Evolutionary conservation across 1,139 yeast species (phyloP), one percentile per base, ranked within the genome.

Genomic region (Magnusiomyces suaveolens): DNA sequence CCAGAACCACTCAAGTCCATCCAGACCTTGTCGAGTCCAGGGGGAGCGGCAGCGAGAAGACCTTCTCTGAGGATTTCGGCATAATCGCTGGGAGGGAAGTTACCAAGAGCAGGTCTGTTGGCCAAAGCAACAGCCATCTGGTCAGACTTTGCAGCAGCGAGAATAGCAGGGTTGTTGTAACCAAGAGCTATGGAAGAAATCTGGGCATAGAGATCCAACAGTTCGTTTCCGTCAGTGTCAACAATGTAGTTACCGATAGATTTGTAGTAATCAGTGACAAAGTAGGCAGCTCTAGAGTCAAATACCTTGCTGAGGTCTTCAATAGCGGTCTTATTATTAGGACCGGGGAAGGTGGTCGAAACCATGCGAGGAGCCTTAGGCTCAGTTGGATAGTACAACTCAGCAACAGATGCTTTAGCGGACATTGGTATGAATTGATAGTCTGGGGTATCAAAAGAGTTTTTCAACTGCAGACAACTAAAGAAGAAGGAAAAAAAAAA

Each of bases 1-100:
- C 85, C 92, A 36, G 90, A 86, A 57, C 95, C 95, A 23, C 88
- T 80, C 63, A 84, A 74, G 46, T 86, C 90, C 20, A 87, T 80
- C 88, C 90, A 86, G 54, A 74, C 77, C 64, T 78, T 72, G 64
- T 74, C 77, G 69, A 81, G 83, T 57, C 87, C 87, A 66, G 79
- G 79, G 61, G 90, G 90, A 52, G 89, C 89, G 60, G 78, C 81
- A 56, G 80, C 75, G 60, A 83, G 73, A 57, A 84, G 71, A 46
- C 76, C 75, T n/a, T 77, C 81, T 56, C 72, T 70, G 59, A 84
- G 75, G 60, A 83, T 82, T 55, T 75, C 74, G 61, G 79, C 80
- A 60, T 76, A 76, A 63, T 84, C 88, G 52, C 68, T 69, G 57
- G 85, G 79, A 44, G 92, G 88, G 70, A 83, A 84, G 74, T 83